Conservation (phyloP, 2,329 filamentous ascomycete genomes). For the Sclerotinia subarctica region DNA sequence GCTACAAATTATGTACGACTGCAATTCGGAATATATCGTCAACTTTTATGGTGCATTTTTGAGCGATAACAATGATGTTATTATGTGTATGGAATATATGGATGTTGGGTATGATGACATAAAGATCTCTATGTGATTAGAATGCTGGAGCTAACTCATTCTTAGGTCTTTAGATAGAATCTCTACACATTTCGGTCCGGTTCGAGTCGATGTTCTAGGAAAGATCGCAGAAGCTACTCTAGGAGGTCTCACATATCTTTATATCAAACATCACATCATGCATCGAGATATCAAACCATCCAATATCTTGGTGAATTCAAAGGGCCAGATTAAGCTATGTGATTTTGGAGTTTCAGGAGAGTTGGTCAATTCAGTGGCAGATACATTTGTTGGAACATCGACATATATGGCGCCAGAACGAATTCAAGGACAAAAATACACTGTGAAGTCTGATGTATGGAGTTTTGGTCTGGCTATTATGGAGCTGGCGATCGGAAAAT, state of each 20-base stretch:
- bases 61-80: constrained; percentile 94
- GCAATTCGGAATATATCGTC: constrained; percentile 94
- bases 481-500: constrained; percentile 96
- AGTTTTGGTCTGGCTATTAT: constrained; percentile 90
- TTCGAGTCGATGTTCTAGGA: constrained; percentile 92
- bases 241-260: constrained; percentile 90
- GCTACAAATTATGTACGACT: constrained; percentile 97
- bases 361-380: constrained; percentile 94
- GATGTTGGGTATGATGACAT: constrained; percentile 80
- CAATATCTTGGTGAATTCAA: constrained; percentile 93
- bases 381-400: constrained; percentile 96
- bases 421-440: constrained; percentile 95
- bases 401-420: constrained; percentile 99
- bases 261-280: constrained; percentile 96
- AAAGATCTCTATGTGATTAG: background rate
- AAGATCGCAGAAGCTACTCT: constrained; percentile 97
- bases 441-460: constrained; percentile 98
- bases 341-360: constrained; percentile 99
- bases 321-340: constrained; percentile 92
- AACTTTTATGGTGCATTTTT: constrained; percentile 97
- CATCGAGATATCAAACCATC: constrained; percentile 98
- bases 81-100: constrained; percentile 99
- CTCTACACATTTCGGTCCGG: constrained; percentile 89
- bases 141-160: constrained; percentile 32
- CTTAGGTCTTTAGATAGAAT: constrained; percentile 84